These are phyloP conservation scores for Polytolypa hystricis DNA, from an alignment of 2,329 filamentous ascomycete species.

Conservation along the genomic window DNA sequence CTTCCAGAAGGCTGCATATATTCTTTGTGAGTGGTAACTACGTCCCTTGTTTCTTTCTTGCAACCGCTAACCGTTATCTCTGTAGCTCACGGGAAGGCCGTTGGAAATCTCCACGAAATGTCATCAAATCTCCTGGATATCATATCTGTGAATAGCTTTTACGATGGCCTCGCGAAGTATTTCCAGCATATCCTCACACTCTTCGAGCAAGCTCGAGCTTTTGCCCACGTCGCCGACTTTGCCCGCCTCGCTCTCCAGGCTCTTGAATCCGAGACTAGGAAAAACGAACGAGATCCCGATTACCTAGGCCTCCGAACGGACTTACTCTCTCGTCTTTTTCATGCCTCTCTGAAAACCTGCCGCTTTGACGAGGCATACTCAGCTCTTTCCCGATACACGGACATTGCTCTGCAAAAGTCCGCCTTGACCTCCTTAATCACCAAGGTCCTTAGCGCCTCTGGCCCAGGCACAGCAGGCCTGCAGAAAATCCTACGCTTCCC, in stretches of 20 bases:
- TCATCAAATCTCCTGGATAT: conserved; percentile 59
- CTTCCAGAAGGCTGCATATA: conserved; percentile 75
- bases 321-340: conserved; percentile 74
- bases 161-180: conserved; percentile 69
- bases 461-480: conserved; percentile 33
- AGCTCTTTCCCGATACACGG: conserved; percentile 61
- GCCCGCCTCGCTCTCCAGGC: conserved; percentile 64
- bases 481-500: conserved; percentile 61
- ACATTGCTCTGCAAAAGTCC: conserved; percentile 59
- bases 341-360: conserved; percentile 64
- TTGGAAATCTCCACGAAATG: conserved; percentile 35
- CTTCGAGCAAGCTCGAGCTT: conserved; percentile 66
- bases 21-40: conserved; percentile 64
- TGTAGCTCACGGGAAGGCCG: conserved; percentile 32
- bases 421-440: conserved; percentile 57
- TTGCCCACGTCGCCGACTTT: conserved; percentile 76
- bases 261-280: conserved; percentile 23
- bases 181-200: conserved; percentile 76
- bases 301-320: conserved; percentile 47
- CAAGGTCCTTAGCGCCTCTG: conserved; percentile 29
- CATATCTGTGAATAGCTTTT: conserved; percentile 56
- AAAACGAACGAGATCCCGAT: conserved; percentile 23
- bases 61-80: conserved; percentile 12
- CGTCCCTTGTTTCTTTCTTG: not conserved
- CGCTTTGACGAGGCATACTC: conserved; percentile 76